Conservation (phyloP, 352 stramenopile genomes). For the Globisporangium paroecandrum region DNA sequence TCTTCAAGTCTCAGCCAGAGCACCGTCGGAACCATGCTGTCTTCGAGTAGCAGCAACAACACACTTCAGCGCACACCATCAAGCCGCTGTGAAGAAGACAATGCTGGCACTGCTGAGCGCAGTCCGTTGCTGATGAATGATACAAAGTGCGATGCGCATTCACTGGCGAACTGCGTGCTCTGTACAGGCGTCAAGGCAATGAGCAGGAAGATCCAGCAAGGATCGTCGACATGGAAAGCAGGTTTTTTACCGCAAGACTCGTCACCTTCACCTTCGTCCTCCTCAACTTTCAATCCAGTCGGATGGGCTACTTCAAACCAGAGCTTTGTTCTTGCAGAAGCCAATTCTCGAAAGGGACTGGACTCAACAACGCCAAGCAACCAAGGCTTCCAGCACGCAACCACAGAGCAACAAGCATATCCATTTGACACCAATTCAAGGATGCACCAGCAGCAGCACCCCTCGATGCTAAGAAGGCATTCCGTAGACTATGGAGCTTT, state of each 20-base stretch:
- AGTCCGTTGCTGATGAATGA: constrained; percentile 12
- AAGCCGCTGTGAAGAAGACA: constrained; percentile 4
- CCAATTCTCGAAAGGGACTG: not conserved
- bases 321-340: not conserved
- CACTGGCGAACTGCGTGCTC: constrained; percentile 68
- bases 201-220: constrained; percentile 11
- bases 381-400: not conserved
- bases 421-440: not conserved
- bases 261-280: not conserved
- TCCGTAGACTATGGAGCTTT: constrained; percentile 7
- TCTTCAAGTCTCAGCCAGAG: constrained; percentile 2
- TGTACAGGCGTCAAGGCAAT: constrained; percentile 40
- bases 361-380: not conserved
- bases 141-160: constrained; percentile 48
- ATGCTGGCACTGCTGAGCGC: not conserved
- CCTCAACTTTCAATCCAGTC: not conserved
- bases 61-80: not conserved
- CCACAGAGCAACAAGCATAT: not conserved
- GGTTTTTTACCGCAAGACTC: not conserved
- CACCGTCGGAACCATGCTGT: not conserved
- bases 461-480: constrained; percentile 1
- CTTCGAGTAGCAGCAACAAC: not conserved
- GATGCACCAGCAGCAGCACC: not conserved
- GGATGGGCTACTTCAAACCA: constrained; percentile 7
- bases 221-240: not conserved